These are phyloP conservation scores for Globisporangium paroecandrum DNA, from an alignment of 352 stramenopile species.

Conservation along the genomic window DNA sequence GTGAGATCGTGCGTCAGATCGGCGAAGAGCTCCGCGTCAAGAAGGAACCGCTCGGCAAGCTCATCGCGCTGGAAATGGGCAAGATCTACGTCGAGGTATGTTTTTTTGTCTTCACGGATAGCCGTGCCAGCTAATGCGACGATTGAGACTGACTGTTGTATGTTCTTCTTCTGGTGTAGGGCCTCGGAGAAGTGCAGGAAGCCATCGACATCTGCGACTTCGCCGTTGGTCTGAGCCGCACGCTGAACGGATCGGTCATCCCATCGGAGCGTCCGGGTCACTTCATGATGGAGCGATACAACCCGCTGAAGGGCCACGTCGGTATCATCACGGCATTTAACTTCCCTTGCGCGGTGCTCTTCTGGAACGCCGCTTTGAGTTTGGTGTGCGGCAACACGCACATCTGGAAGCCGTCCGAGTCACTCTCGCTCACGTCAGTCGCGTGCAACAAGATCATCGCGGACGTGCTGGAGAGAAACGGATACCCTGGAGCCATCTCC, in stretches of 20 bases:
- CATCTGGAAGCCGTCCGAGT: conserved; percentile 90
- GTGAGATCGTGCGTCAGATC: conserved; percentile 92
- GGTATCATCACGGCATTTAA: conserved; percentile 94
- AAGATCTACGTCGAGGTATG: conserved; percentile 89
- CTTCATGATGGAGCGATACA: conserved; percentile 94
- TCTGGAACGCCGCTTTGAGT: conserved; percentile 91
- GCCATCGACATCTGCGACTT: conserved; percentile 94
- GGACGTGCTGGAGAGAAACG: conserved; percentile 86
- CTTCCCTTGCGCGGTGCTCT: conserved; percentile 88
- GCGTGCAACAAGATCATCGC: conserved; percentile 90
- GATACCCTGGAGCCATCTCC: conserved; percentile 77
- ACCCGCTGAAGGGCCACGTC: conserved; percentile 90
- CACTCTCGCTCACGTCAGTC: conserved; percentile 86
- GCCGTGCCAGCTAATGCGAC: background rate
- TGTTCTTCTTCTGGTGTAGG: conserved; percentile 28
- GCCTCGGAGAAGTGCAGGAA: conserved; percentile 91
- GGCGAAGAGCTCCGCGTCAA: conserved; percentile 87
- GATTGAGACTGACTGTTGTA: conserved; percentile 5
- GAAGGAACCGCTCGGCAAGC: conserved; percentile 84
- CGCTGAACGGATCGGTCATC: conserved; percentile 87
- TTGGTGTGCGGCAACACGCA: conserved; percentile 91
- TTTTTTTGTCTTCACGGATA: background rate
- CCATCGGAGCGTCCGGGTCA: conserved; percentile 88
- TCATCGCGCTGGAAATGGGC: conserved; percentile 92
- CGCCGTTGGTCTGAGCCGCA: conserved; percentile 88